Percentiles rank a stretch among this genome's conserved stretches.
Conservation (phyloP, 345 rosid genomes). For the Jatropha curcas region DNA sequence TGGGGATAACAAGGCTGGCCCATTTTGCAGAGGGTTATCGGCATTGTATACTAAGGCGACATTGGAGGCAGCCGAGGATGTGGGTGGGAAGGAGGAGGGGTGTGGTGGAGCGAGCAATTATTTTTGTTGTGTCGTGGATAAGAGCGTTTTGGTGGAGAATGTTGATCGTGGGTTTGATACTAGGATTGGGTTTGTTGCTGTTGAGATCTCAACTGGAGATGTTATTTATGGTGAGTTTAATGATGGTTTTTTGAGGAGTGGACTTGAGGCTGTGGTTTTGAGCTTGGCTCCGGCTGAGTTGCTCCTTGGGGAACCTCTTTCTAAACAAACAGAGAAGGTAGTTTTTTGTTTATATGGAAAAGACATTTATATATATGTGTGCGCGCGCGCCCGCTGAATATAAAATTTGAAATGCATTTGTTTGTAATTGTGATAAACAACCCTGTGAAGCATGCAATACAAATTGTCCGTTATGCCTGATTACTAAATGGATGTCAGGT, state of each 20-base stretch:
- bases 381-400: too few relatives aligned
- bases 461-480: neutral
- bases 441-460: too few relatives aligned
- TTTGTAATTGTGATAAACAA: too few relatives aligned
- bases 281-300: conserved; percentile 88
- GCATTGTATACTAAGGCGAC: conserved; percentile 90
- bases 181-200: conserved; percentile 75
- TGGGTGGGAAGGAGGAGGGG: conserved; percentile 66
- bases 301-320: conserved; percentile 69
- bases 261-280: conserved; percentile 75
- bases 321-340: conserved; percentile 86
- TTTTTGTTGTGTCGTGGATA: conserved; percentile 79
- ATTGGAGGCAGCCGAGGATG: conserved; percentile 82
- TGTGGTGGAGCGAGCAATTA: conserved; percentile 68
- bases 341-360: conserved; percentile 3
- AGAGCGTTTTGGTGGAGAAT: conserved; percentile 27
- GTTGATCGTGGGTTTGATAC: conserved; percentile 44
- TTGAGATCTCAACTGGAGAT: conserved; percentile 91
- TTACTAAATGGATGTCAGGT: neutral
- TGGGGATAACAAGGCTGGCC: conserved; percentile 57
- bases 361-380: too few relatives aligned
- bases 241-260: conserved; percentile 74
- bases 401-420: neutral
- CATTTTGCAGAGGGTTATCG: conserved; percentile 78
- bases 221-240: conserved; percentile 76